Base-by-base conservation (phyloP, 371 early-diverging fungal genomes). In the Apophysomyces ossiformis region DNA sequence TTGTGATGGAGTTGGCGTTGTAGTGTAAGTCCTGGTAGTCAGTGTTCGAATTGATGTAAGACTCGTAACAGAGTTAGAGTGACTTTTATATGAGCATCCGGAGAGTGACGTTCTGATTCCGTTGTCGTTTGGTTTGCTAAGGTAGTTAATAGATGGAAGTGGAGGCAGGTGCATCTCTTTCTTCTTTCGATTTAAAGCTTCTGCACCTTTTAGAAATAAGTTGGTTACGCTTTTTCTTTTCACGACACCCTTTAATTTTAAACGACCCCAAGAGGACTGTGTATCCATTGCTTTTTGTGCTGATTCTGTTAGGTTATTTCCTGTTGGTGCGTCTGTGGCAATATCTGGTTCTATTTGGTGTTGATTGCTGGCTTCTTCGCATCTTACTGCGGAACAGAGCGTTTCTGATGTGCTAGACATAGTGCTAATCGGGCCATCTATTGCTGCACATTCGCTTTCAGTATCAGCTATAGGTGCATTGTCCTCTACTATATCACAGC, bases 191-290 rank as follows among this genome's bases (percentile, higher is more conserved):
- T 63, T 63, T 4, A 63, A 45, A 0, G 46, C 60, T 15, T 69
- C 65, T 6, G 61, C 44, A 7, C 69, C 69, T 61, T 69, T 69
- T 18, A 43, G 60, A 38, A 69, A 69, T 12, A 69, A 21, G 35
- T 57, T 64, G 41, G 15, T 69, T 36, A 60, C 16, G 26, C 69
- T 64, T 38, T 64, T 69, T 16, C 60, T 32, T 26, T 65, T 60
- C 16, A 18, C 38, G 13, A 61, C 44, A 9, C 65, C 69, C 39
- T 69, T 69, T 6, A 69, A 38, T 15, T 69, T 69, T n/a, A 69
- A 37, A 13, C 69, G 64, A 11, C 69, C 60, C 69, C 64, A 69
- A 18, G 69, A 69, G 8, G 69, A 61, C 35, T 60, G 64, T 15
- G 64, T 64, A 16, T 69, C 64, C 21, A 69, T 56, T 0, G 61